Conservation (phyloP, 805 yeast genomes). For the Ogataea naganishii region DNA sequence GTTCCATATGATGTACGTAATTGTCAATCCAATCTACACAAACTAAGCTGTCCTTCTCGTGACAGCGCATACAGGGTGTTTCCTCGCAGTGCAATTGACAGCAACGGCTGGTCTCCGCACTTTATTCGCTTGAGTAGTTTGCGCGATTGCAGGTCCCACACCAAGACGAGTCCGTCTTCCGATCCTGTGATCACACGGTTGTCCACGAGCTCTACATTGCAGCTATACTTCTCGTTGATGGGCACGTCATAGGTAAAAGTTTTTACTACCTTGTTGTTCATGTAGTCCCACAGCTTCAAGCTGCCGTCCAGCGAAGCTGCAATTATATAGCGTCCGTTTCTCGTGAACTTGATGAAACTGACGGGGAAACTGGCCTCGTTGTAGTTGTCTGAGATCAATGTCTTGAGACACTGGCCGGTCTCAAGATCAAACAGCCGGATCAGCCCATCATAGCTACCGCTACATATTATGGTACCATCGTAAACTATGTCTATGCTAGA, state of each 20-base stretch:
- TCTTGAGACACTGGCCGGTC: slow-evolving; percentile 87
- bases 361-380: slow-evolving; percentile 68
- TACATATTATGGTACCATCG: slow-evolving; percentile 74
- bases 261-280: slow-evolving; percentile 71
- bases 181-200: slow-evolving; percentile 44
- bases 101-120: slow-evolving; percentile 13
- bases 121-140: slow-evolving; percentile 25
- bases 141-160: slow-evolving; percentile 66
- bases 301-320: slow-evolving; percentile 78
- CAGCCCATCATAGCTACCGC: slow-evolving; percentile 88
- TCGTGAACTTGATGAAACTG: slow-evolving; percentile 61
- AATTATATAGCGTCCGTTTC: slow-evolving; percentile 71
- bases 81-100: slow-evolving; percentile 5
- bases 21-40: too few species aligned
- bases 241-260: slow-evolving; percentile 32
- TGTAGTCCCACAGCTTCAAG: slow-evolving; percentile 78
- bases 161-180: slow-evolving; percentile 40
- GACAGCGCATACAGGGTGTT: not conserved
- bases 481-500: slow-evolving; percentile 64
- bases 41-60: too few species aligned
- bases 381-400: slow-evolving; percentile 70
- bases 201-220: slow-evolving; percentile 43
- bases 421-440: slow-evolving; percentile 81
- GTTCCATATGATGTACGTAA: too few species aligned
- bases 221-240: slow-evolving; percentile 42